Base-by-base conservation (phyloP, 495 filamentous ascomycete species). In the Neurospora sp. region DNA sequence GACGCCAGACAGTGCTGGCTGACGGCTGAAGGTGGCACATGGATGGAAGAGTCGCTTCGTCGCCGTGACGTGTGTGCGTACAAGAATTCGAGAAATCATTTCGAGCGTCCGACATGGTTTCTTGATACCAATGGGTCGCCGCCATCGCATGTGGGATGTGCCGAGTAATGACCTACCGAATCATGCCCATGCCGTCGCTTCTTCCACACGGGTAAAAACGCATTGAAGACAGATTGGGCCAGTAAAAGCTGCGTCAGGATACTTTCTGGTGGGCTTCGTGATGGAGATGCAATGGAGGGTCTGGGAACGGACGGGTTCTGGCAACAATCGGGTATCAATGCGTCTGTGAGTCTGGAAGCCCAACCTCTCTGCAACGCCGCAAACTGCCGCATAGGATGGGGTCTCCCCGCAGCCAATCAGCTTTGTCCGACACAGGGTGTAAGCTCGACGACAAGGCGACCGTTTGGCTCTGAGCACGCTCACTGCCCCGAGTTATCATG, bases 321-420 rank as follows among this genome's bases (percentile, higher is more conserved):
- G 73, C 37, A 38, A 39, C 72, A 65, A 73, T 81, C 73, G 80
- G 80, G 80, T 80, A 81, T 74, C 80, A 81, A 81, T 78, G 79
- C 80, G 68, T 81, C 45, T 73, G 53, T 6, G 16, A 22, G 22
- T 35, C 70, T 70, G n/a, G 47, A 44, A 77, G 73, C 78, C 80
- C 77, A 77, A 80, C 73, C 71, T 74, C 5, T 53, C 69, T 65
- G 53, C 53, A 65, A 65, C 53, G 53, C 53, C 53, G 53, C 53
- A 65, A 65, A 35, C 53, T 65, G 53, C 69, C 40, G 71, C 75
- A 75, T 68, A 69, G 12, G 42, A 68, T 38, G 20, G 68, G 35
- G 69, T 39, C 42, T 45, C 20, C 20, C 39, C 40, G 53, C 73
- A 74, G 71, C 79, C 79, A 81, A 81, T 80, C 77, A 76, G 5